Evolutionary conservation across 2,329 filamentous ascomycete genomes (phyloP), one percentile per base, ranked within the genome.

Genomic region (Ophiocordyceps sinensis): DNA sequence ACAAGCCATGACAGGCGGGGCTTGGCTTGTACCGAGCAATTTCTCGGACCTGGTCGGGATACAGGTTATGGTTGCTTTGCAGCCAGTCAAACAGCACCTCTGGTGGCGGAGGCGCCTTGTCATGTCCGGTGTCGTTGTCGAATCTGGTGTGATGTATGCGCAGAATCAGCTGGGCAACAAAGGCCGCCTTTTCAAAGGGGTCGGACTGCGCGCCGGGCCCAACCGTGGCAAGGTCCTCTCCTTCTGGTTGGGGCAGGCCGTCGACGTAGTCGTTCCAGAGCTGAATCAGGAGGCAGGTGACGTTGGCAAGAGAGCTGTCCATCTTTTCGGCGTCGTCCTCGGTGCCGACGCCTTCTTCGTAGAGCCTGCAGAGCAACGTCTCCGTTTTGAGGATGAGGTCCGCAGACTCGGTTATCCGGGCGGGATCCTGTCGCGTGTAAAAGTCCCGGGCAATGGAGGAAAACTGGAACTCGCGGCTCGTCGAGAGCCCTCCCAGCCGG

Each of bases 81-180:
- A 94, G 68, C 89, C 89, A 96, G 51, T 84, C 74, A 46, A 95
- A 78, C 13, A 96, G 65, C 14, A 87, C 73, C 53, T 82, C 79
- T 1, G 89, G 85, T 15, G 93, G 66, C 1, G 84, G 71, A 2
- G 68, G 67, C 2, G 57, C 54, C 49, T 65, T 63, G 28, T 59
- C 60, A 9, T 62, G 56, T 28, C 59, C 60, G 11, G 51, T 54
- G 19, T 63, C 53, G 31, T 49, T 57, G 14, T 62, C 52, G 44
- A 67, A 67, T 13, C 71, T 65, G 10, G 71, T 71, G 59, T 94
- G 85, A 51, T 88, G 82, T 42, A 95, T 73, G 46, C 78, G 78
- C 31, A 96, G 71, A 31, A 93, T 70, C 21, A 95, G 67, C 28
- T 77, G 77, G 14, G 82, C 81, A n/a, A 95, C 57, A 51, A 80